Evolutionary conservation across 179 eudicot genomes (phyloP).

Genomic region (Beta lomatogona): DNA sequence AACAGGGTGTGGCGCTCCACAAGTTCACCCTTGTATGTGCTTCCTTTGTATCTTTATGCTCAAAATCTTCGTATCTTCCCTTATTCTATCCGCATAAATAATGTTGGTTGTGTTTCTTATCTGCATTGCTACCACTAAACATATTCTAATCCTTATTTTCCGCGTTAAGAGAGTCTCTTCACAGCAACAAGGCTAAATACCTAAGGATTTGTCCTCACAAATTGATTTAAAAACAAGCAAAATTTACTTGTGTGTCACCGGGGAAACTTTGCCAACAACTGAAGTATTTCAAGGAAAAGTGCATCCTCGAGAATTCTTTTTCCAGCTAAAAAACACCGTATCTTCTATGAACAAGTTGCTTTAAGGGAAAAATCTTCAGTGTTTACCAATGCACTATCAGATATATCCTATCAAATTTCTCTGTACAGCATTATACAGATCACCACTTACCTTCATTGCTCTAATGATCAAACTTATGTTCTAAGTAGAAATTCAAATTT

Average conservation of each 20-base stretch:
- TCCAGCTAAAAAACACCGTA: neutral
- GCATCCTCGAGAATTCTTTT: neutral
- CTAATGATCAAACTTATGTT: neutral
- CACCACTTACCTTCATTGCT: neutral
- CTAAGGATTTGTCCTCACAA: neutral
- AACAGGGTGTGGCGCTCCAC: neutral
- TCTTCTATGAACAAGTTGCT: neutral
- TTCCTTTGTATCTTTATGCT: neutral
- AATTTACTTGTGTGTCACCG: neutral
- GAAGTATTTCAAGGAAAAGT: neutral
- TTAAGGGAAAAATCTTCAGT: neutral
- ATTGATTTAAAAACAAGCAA: neutral
- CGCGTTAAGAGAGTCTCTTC: neutral
- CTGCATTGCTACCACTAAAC: neutral
- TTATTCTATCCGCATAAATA: neutral
- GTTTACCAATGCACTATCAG: neutral
- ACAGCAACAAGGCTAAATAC: neutral
- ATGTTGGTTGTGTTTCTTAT: neutral
- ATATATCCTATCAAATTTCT: neutral
- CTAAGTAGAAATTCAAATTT: slow-evolving; percentile 1
- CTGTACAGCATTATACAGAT: neutral
- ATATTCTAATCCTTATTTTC: neutral
- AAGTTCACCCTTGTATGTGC: neutral
- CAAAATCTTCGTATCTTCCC: neutral
- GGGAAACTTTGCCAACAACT: neutral